Conservation (phyloP, 768 basidiomycete genomes). For the Pleurotus djamor region DNA sequence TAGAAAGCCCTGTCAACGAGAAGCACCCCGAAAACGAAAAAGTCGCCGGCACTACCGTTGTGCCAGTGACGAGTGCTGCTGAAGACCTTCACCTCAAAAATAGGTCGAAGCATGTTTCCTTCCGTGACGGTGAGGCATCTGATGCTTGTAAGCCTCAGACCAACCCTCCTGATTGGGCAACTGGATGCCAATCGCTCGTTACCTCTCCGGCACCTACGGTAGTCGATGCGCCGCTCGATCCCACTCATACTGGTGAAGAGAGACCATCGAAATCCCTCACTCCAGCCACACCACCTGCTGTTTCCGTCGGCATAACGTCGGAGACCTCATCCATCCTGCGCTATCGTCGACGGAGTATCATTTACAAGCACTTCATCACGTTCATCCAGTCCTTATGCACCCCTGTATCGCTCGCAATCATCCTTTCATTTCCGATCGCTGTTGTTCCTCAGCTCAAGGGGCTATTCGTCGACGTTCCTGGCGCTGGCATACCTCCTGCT, state of each 20-base stretch:
- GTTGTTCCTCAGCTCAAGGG: conserved; percentile 57
- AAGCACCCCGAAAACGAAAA: conserved; percentile 3
- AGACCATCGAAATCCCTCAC: background rate
- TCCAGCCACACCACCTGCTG: background rate
- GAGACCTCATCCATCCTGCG: conserved; percentile 4
- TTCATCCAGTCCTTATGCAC: conserved; percentile 36
- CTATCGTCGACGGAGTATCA: conserved; percentile 2
- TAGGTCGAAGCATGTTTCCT: conserved; percentile 17
- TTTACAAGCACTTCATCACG: conserved; percentile 8
- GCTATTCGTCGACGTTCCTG: conserved; percentile 50
- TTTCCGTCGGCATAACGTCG: background rate
- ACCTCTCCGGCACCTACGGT: conserved; percentile 3
- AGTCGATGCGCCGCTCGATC: background rate
- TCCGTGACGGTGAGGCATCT: conserved; percentile 17
- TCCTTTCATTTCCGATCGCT: conserved; percentile 53
- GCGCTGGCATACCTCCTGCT: conserved; percentile 41
- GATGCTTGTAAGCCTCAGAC: background rate
- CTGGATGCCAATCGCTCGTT: background rate
- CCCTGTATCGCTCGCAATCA: conserved; percentile 52
- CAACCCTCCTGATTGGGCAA: background rate
- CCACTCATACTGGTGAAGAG: background rate
- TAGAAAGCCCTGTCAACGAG: background rate
- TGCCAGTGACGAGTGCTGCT: background rate
- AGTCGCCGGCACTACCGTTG: background rate
- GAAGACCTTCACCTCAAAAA: background rate